A percentile compares a stretch with the other conserved stretches of the same genome.
Evolutionary conservation across 805 yeast genomes (phyloP).

Genomic region (Metschnikowia anglica): DNA sequence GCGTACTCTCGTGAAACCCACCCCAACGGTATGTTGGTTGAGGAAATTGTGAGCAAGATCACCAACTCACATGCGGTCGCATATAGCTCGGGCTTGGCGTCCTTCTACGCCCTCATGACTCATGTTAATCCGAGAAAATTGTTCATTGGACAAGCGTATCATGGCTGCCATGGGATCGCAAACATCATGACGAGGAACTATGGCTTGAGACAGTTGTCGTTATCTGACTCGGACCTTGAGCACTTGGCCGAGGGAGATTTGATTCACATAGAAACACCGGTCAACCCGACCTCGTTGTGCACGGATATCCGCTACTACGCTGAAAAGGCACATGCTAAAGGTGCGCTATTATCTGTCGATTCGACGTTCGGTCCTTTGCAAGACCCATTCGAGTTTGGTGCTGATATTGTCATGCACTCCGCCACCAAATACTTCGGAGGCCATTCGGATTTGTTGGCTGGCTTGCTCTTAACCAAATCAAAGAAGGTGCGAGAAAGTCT

Average conservation of each 20-base stretch:
- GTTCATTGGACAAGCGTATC: slow-evolving; percentile 79
- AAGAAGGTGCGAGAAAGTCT: slow-evolving; percentile 45
- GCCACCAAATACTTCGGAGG: slow-evolving; percentile 95
- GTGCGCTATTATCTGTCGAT: slow-evolving; percentile 73
- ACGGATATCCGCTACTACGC: slow-evolving; percentile 64
- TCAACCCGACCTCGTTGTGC: slow-evolving; percentile 76
- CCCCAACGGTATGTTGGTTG: slow-evolving; percentile 69
- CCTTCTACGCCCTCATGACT: slow-evolving; percentile 73
- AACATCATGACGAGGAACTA: slow-evolving; percentile 59
- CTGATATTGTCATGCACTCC: slow-evolving; percentile 87
- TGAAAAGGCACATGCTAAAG: slow-evolving; percentile 68
- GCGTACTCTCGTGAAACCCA: slow-evolving; percentile 71
- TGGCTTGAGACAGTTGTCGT: slow-evolving; percentile 48
- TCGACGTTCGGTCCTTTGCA: slow-evolving; percentile 90
- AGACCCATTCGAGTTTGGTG: slow-evolving; percentile 79
- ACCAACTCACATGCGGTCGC: slow-evolving; percentile 65
- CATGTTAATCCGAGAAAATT: slow-evolving; percentile 70
- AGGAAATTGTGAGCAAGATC: slow-evolving; percentile 58
- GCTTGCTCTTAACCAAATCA: slow-evolving; percentile 69
- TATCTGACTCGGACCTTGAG: slow-evolving; percentile 37
- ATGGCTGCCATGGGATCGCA: slow-evolving; percentile 76
- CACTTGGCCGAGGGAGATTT: slow-evolving; percentile 67
- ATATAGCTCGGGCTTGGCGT: slow-evolving; percentile 78
- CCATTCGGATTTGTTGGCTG: slow-evolving; percentile 89
- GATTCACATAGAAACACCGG: slow-evolving; percentile 83